Evolutionary conservation across 257 asterid species (phyloP).

Genomic region (Nicotiana knightiana): DNA sequence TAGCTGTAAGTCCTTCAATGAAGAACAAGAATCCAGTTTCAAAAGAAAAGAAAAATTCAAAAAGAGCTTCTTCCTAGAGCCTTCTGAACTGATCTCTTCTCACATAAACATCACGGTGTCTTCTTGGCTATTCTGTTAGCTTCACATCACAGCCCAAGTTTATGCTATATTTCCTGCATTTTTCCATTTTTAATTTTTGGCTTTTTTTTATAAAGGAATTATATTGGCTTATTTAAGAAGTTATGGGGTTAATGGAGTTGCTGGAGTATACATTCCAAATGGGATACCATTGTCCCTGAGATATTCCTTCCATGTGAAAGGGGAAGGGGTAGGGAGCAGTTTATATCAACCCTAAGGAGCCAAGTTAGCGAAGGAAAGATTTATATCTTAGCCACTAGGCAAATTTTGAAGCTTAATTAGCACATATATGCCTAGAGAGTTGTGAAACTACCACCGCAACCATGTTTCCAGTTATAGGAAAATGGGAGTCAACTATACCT

Average conservation of each 20-base stretch:
- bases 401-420: neutral
- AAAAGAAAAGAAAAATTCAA: neutral
- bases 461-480: slow-evolving; percentile 10
- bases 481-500: slow-evolving; percentile 25
- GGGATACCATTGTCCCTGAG: neutral
- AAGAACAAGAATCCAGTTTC: slow-evolving; percentile 18
- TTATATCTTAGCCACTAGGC: neutral
- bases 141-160: slow-evolving; percentile 2
- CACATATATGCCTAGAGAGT: neutral
- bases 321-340: neutral
- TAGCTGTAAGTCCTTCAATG: slow-evolving; percentile 43
- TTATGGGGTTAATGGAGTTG: neutral
- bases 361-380: neutral
- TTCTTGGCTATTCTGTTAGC: neutral
- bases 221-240: neutral
- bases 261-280: neutral
- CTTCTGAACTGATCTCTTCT: neutral
- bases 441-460: neutral
- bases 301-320: neutral
- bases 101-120: neutral
- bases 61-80: neutral
- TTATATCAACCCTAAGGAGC: neutral
- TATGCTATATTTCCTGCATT: neutral
- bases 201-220: no score
- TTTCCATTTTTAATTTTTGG: neutral